A percentile compares a stretch with the other conserved stretches of the same genome.
phyloP scores from a whole-genome alignment of 768 basidiomycete genomes.

The Hygrocybe punicea region DNA sequence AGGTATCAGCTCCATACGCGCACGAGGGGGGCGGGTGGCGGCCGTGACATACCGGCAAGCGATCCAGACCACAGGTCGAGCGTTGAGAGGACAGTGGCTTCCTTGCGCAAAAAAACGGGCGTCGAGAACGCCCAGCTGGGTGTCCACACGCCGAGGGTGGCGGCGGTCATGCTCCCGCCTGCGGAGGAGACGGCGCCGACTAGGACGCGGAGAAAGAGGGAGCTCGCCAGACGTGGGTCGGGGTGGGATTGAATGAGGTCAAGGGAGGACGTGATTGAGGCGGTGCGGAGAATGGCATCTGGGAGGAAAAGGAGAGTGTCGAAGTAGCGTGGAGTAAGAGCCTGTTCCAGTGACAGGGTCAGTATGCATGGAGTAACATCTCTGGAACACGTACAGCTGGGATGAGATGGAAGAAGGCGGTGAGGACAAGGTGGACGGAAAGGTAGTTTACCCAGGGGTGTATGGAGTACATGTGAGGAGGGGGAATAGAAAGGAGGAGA shows the following conservation, averaged over 20 bases:
- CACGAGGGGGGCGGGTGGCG: not conserved
- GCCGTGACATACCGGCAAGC: conserved; percentile 30
- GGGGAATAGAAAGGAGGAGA: conserved; percentile 42
- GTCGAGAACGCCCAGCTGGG: conserved; percentile 45
- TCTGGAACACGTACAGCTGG: conserved; percentile 33
- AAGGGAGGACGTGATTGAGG: conserved; percentile 38
- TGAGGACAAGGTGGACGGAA: conserved; percentile 44
- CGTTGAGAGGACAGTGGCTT: conserved; percentile 38
- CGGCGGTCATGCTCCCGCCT: conserved; percentile 45
- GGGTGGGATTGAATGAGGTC: conserved; percentile 31
- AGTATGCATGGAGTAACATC: not conserved
- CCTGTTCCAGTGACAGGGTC: conserved; percentile 15
- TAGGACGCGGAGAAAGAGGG: conserved; percentile 45
- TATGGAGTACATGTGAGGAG: conserved; percentile 46
- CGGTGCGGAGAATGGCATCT: conserved; percentile 47
- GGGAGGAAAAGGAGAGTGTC: conserved; percentile 49
- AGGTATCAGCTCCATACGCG: not conserved
- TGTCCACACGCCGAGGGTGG: conserved; percentile 44
- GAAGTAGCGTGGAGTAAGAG: conserved; percentile 33
- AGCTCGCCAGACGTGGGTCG: conserved; percentile 35
- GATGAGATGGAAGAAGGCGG: conserved; percentile 38
- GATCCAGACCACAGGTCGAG: conserved; percentile 54
- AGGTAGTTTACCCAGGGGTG: conserved; percentile 49
- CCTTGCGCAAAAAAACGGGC: conserved; percentile 44
- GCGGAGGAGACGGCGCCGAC: conserved; percentile 47